Conservation (phyloP, 208 protist species). For the Crithidia brevicula region DNA sequence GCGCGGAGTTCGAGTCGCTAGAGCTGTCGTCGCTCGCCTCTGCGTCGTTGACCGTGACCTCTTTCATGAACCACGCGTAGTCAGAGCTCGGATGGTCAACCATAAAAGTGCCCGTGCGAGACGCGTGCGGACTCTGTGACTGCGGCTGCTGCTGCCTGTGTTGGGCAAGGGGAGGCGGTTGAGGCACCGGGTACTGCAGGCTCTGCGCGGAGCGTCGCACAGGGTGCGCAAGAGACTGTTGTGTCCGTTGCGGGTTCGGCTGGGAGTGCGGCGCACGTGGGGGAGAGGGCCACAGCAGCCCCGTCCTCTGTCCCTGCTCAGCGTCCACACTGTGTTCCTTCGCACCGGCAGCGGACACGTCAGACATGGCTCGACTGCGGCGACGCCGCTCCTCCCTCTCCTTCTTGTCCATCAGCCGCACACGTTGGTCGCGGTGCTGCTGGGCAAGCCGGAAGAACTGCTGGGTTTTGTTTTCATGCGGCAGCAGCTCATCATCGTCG, state of each 20-base stretch:
- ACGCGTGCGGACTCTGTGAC: not conserved
- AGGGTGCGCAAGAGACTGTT: not conserved
- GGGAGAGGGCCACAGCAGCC: not conserved
- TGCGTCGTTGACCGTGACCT: not conserved
- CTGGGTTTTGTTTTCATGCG: constrained; percentile 8
- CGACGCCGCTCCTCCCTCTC: not conserved
- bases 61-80: not conserved
- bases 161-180: too few relatives aligned
- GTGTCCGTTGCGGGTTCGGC: not conserved
- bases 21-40: not conserved
- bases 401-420: not conserved
- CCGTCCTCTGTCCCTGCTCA: not conserved
- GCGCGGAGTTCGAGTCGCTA: not conserved
- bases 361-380: not conserved
- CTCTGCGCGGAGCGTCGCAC: too few relatives aligned
- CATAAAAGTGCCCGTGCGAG: not conserved
- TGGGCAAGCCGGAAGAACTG: constrained; percentile 21
- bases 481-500: constrained; percentile 5
- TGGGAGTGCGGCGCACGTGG: not conserved
- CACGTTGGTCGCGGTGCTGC: not conserved
- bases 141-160: not conserved
- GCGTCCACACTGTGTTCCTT: too few relatives aligned
- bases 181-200: too few relatives aligned
- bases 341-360: too few relatives aligned
- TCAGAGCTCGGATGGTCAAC: not conserved